Evolutionary conservation across 257 asterid genomes (phyloP).

Genomic region (Fraxinus cuspidata): DNA sequence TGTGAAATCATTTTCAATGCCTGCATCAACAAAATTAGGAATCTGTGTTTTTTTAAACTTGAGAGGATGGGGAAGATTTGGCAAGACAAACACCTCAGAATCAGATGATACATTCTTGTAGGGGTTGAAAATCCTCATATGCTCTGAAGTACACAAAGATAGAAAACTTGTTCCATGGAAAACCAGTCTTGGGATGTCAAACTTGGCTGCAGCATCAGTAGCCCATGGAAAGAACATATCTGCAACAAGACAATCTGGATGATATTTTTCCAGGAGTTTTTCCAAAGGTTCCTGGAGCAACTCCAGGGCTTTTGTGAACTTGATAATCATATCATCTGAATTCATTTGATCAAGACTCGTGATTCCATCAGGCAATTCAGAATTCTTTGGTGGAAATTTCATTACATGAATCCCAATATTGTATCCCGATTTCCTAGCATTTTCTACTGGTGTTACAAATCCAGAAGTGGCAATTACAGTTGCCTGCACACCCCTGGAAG

Average conservation of each 20-base stretch:
- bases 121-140: slow-evolving; percentile 26
- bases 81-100: slow-evolving; percentile 36
- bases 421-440: slow-evolving; percentile 29
- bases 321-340: slow-evolving; percentile 15
- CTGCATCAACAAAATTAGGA: slow-evolving; percentile 1
- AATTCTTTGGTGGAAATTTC: slow-evolving; percentile 46
- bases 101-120: slow-evolving; percentile 32
- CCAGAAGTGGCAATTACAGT: slow-evolving; percentile 49
- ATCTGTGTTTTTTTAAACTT: slow-evolving; percentile 26
- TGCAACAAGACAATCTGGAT: slow-evolving; percentile 48
- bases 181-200: slow-evolving; percentile 54
- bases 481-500: slow-evolving; percentile 40
- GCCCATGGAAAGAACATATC: slow-evolving; percentile 67
- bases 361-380: slow-evolving; percentile 40
- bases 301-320: slow-evolving; percentile 32
- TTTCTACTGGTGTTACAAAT: slow-evolving; percentile 25
- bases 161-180: slow-evolving; percentile 52
- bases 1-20: not conserved
- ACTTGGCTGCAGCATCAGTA: slow-evolving; percentile 44
- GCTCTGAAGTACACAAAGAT: slow-evolving; percentile 17
- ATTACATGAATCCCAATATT: slow-evolving; percentile 33
- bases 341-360: slow-evolving; percentile 37
- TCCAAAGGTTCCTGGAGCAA: slow-evolving; percentile 49
- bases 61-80: slow-evolving; percentile 35
- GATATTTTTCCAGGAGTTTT: slow-evolving; percentile 32